These are phyloP conservation scores for Phytopythium kandeliae DNA, from an alignment of 352 stramenopile species.

Conservation along the genomic window DNA sequence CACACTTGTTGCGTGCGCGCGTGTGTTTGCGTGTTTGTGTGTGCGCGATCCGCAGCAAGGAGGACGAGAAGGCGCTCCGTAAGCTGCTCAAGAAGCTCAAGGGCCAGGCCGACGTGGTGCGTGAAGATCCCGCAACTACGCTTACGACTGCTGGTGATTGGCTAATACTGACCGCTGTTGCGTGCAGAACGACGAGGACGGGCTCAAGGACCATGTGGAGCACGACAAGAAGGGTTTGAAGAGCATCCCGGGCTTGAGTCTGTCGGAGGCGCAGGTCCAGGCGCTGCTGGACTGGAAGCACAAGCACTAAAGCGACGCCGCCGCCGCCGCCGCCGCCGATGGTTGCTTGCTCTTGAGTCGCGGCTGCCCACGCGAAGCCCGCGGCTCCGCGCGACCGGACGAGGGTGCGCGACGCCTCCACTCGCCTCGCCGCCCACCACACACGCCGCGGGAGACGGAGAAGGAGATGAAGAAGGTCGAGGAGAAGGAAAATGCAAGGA, in stretches of 20 bases:
- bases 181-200: constrained; percentile 32
- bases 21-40: background rate
- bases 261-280: constrained; percentile 62
- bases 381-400: background rate
- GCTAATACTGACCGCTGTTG: background rate
- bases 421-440: background rate
- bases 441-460: background rate
- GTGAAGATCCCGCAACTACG: too few species aligned
- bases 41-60: constrained; percentile 42
- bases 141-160: background rate
- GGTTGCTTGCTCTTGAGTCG: background rate
- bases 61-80: constrained; percentile 82
- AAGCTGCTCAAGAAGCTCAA: constrained; percentile 88
- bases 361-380: background rate
- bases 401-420: background rate
- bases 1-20: too few species aligned
- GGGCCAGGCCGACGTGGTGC: constrained; percentile 57
- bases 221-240: constrained; percentile 74
- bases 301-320: constrained; percentile 63
- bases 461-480: constrained; percentile 1
- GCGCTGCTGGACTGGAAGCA: constrained; percentile 89
- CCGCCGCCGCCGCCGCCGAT: too few species aligned
- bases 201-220: constrained; percentile 65
- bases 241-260: constrained; percentile 52
- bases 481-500: constrained; percentile 5